Evolutionary conservation across 768 basidiomycete genomes (phyloP).

Genomic region (Cystobasidium ongulense): DNA sequence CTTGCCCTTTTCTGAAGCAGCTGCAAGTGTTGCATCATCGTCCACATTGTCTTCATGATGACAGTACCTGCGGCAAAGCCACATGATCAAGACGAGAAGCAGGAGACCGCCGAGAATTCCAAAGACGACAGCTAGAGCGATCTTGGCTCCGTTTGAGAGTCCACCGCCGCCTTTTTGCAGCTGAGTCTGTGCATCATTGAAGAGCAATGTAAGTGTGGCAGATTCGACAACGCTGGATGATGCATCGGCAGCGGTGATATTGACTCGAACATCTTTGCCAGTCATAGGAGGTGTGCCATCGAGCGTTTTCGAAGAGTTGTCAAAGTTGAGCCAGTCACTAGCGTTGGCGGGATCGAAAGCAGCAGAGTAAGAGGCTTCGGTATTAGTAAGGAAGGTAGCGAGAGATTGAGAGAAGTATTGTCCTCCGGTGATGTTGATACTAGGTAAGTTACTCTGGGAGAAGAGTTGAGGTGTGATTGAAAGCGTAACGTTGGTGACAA

Average conservation of each 20-base stretch:
- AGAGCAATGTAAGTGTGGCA: conserved; percentile 15
- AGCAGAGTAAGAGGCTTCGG: conserved; percentile 27
- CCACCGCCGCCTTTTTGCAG: conserved; percentile 15
- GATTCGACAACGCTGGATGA: conserved; percentile 23
- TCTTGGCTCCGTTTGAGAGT: conserved; percentile 21
- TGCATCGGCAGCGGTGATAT: conserved; percentile 30
- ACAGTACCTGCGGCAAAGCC: conserved; percentile 42
- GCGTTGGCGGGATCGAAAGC: conserved; percentile 33
- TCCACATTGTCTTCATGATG: conserved; percentile 34
- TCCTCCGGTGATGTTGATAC: conserved; percentile 35
- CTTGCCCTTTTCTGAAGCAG: conserved; percentile 22
- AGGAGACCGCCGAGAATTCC: conserved; percentile 45
- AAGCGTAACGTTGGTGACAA: conserved; percentile 59
- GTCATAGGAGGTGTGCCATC: conserved; percentile 35
- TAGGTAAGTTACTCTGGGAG: conserved; percentile 41
- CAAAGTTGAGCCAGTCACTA: conserved; percentile 35
- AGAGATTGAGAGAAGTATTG: conserved; percentile 36
- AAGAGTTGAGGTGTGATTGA: conserved; percentile 68
- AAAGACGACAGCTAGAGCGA: conserved; percentile 33
- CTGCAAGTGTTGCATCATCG: conserved; percentile 26
- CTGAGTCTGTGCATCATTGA: background rate
- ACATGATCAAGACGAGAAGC: conserved; percentile 43
- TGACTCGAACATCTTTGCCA: conserved; percentile 32
- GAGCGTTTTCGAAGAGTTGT: conserved; percentile 31
- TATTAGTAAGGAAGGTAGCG: conserved; percentile 23